Evolutionary conservation across 345 rosid species (phyloP), one percentile per base, ranked within the genome.

Genomic region (Salix udensis): DNA sequence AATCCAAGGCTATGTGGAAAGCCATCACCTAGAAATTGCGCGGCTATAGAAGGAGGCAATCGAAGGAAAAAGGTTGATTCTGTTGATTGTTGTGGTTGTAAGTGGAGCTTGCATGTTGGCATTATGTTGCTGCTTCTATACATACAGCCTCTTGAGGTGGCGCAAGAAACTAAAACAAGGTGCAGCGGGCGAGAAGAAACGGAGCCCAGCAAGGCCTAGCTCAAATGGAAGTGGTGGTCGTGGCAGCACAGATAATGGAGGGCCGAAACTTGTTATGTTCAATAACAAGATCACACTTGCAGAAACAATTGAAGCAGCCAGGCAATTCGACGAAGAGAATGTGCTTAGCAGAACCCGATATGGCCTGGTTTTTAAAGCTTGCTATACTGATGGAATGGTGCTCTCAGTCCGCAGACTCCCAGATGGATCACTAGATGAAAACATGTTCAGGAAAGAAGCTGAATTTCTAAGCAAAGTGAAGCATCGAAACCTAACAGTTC

Each of bases 301-400:
- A 18, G 99, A 95, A 73, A 93, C 99, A 14, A 73, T 88, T 2
- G 99, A 93, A 87, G 97, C 98, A 46, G 89, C 98, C 0, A 78
- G 98, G 48, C 92, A 92, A 68, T 94, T 94, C 15, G 97, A 93
- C 9, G 98, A 94, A 82, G 98, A 94, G 67, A 94, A 91, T 72
- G 98, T 94, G 77, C 89, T 94, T 42, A 89, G 91, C 85, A 85
- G 98, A 87, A 88, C 90, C 12, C 78, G 88, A 13, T 87, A 85
- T 15, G 97, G 97, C 15, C 78, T 94, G 67, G 88, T 92, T 1
- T 94, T 94, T 90, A 94, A 94, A 82, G 98, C 95, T 11, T 87
- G 88, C 76, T 94, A 88, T 81, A 86, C 82, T 14, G 98, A 94
- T 2, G 98, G 98, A 67, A 92, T 89, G 95, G 98, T 94, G 75